Evolutionary conservation across 2,329 filamentous ascomycete genomes (phyloP), one percentile per base, ranked within the genome.

Genomic region (Aspergillus oerlinghausenensis): DNA sequence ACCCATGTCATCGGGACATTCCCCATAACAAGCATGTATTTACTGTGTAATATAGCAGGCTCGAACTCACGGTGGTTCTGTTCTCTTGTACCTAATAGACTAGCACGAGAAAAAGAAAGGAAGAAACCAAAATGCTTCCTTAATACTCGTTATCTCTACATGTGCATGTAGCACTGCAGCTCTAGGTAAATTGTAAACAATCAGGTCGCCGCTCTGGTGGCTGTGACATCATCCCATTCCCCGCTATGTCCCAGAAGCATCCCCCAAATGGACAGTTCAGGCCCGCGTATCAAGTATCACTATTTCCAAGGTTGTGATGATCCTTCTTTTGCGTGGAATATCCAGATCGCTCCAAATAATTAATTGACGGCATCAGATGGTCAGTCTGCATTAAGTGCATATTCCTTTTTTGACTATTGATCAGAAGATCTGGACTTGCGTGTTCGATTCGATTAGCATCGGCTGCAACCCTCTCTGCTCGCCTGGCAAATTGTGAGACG

Each of bases 201-300:
- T 26, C 11, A n/a, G 14, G 4, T 10, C 14, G 23, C 47, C 47
- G 17, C 29, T 35, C 29, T 29, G 26, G 25, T 25, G 26, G 45
- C 52, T 45, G 52, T 55, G 54, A 55, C 54, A 55, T 55, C 54
- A 55, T 55, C 38, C 21, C 21, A 23, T 23, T 23, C 21, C 14
- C 48, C 49, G 54, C 54, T 28, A 9, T 9, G 19, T 3, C 43
- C 19, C 17, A 11, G 25, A 23, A 45, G 3, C 17, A 21, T 40
- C 40, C 40, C 17, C 17, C 32, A 17, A 35, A 5, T 35, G 5
- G 29, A 26, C 25, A 32, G 9, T 11, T 32, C 4, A 3, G 14
- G 14, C 32, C 32, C 17, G 32, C 14, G 3, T 38, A 17, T 38
- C 14, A 38, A 7, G 32, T 17, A 38, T 38, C 32, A 17, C 32